A percentile compares a stretch with the other conserved stretches of the same genome.
phyloP scores from a whole-genome alignment of 352 stramenopile genomes.

The Pythium apleroticum region DNA sequence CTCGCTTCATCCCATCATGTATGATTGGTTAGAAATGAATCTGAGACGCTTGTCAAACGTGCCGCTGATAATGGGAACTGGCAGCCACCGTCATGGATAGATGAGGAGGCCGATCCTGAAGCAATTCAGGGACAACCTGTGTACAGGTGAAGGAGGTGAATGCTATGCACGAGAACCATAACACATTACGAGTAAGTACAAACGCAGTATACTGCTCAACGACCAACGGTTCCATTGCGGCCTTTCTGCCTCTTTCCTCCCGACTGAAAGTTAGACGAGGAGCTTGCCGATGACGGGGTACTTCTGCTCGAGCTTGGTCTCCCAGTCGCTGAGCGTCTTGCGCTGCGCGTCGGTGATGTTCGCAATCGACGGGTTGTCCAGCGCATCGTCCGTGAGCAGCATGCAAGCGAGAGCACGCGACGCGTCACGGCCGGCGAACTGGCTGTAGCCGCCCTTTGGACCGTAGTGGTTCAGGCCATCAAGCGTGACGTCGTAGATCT shows the following conservation, averaged over 20 bases:
- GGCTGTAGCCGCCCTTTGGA: constrained; percentile 91
- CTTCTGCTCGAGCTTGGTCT: constrained; percentile 93
- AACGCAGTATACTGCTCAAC: not conserved
- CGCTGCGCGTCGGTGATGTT: constrained; percentile 92
- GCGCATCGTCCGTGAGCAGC: constrained; percentile 93
- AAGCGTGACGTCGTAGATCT: constrained; percentile 97
- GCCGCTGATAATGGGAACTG: not conserved
- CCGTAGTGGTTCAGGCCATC: constrained; percentile 94
- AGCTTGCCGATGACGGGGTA: constrained; percentile 94
- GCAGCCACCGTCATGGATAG: not conserved
- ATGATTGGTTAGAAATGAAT: constrained; percentile 12
- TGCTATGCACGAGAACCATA: not conserved
- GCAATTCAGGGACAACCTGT: too few relatives aligned
- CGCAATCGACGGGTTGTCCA: constrained; percentile 90
- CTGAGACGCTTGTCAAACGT: constrained; percentile 16
- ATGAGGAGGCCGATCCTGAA: not conserved
- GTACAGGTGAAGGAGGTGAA: not conserved
- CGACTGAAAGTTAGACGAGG: constrained; percentile 17
- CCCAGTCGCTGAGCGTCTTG: constrained; percentile 96
- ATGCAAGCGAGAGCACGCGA: constrained; percentile 95
- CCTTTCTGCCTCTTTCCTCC: not conserved
- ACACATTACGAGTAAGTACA: not conserved
- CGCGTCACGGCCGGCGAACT: constrained; percentile 95
- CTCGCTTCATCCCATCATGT: too few relatives aligned
- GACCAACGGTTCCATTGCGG: not conserved